These are phyloP conservation scores for Plasmodium coatneyi DNA, from an alignment of 169 alveolate genomes.

Conservation along the genomic window DNA sequence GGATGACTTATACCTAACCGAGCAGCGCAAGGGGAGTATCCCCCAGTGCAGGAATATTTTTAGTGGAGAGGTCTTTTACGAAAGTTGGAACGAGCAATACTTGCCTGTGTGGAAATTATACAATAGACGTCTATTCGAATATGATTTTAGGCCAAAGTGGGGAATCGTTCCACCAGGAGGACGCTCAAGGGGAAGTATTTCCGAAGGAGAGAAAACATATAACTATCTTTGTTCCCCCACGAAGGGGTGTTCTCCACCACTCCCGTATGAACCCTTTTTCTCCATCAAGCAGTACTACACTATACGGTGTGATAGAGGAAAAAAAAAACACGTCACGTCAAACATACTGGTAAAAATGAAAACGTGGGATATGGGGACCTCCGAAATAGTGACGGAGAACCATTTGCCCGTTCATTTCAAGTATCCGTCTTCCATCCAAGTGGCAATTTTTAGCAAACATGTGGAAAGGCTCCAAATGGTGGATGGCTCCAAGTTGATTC, in stretches of 20 bases:
- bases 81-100: not conserved
- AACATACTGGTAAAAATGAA: slow-evolving; percentile 33
- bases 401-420: slow-evolving; percentile 52
- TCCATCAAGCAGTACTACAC: slow-evolving; percentile 10
- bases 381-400: slow-evolving; percentile 4
- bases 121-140: slow-evolving; percentile 47
- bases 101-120: slow-evolving; percentile 4
- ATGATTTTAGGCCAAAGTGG: slow-evolving; percentile 10
- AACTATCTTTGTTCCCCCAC: not conserved
- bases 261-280: slow-evolving; percentile 19
- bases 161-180: not conserved
- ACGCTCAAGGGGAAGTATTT: not conserved
- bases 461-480: slow-evolving; percentile 5
- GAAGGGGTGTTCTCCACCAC: not conserved
- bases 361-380: not conserved
- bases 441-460: slow-evolving; percentile 23
- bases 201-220: not conserved
- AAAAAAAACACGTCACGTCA: not conserved
- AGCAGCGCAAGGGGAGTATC: not conserved
- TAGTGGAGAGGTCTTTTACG: not conserved
- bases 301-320: not conserved
- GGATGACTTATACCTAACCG: not conserved
- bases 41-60: not conserved
- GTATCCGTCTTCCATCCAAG: slow-evolving; percentile 62
- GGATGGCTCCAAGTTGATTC: not conserved